Evolutionary conservation across 2,329 filamentous ascomycete genomes (phyloP), one percentile per base, ranked within the genome.

Genomic region (Paecilomyces fulvus): DNA sequence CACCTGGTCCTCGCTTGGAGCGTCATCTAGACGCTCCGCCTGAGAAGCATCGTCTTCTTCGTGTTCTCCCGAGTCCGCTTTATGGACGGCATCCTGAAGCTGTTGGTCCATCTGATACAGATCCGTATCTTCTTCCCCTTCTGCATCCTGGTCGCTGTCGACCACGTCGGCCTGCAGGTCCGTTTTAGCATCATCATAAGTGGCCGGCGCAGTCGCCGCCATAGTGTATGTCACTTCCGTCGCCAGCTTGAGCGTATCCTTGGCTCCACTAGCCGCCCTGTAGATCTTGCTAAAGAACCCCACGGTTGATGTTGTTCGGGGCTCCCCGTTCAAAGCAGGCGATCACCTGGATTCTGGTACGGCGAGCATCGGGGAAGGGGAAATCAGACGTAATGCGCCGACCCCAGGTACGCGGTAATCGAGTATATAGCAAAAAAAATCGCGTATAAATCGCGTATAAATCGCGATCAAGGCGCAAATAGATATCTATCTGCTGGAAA

Each of bases 61-160:
- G 30, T 64, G 59, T 52, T 72, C 69, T 30, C 66, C 67, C 5
- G 67, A 65, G 48, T 71, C 71, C 56, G 70, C 66, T 56, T 67
- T 63, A 43, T 72, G 71, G 25, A 72, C 71, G 7, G 70, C 70
- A 56, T 71, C 65, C 60, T 73, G 70, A 21, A 72, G 65, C 53
- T 70, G 70, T 55, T 73, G 70, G 51, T 73, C 70, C 69, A 70
- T 70, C 50, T 68, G 66, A 55, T 73, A 74, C 30, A 75, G 55
- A 55, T 75, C 73, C 14, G 72, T 71, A 55, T 74, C 72, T 51
- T 75, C 73, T 58, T 75, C 73, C n/a, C 74, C 74, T 56, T 75
- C 73, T 20, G 74, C 74, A 58, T 76, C 74, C 61, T 72, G 69
- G 54, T 76, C 74, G 60, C 73, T 75, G 56, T 74, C 73, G 49